Evolutionary conservation across 768 basidiomycete species (phyloP).

Genomic region (Pisolithus sp.): DNA sequence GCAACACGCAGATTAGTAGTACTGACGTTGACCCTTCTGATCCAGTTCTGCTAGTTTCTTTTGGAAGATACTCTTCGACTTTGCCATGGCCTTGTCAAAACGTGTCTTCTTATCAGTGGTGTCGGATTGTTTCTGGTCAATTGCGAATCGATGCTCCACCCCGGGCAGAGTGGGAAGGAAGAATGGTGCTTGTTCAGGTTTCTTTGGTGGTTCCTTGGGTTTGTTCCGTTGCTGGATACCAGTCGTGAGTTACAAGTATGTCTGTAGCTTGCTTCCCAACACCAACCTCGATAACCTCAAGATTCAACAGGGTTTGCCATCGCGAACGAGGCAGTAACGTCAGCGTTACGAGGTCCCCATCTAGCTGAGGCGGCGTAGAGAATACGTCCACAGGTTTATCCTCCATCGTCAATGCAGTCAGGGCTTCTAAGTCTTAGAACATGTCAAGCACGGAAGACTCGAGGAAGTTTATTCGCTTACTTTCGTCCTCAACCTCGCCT

Average conservation of each 20-base stretch:
- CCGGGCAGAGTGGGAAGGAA: constrained; percentile 92
- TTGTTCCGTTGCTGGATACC: constrained; percentile 79
- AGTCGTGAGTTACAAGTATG: not conserved
- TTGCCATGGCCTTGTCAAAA: constrained; percentile 46
- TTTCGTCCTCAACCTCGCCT: constrained; percentile 73
- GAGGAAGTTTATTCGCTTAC: constrained; percentile 33
- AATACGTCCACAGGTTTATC: constrained; percentile 65
- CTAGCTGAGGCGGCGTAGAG: constrained; percentile 82
- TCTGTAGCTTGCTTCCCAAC: not conserved
- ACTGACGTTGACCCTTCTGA: constrained; percentile 63
- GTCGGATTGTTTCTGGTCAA: constrained; percentile 36
- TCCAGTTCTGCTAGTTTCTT: constrained; percentile 55
- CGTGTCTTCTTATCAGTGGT: constrained; percentile 39
- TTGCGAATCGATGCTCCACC: constrained; percentile 74
- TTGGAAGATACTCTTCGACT: constrained; percentile 63
- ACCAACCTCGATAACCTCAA: constrained; percentile 86
- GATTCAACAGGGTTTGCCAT: constrained; percentile 96
- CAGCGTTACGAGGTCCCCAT: constrained; percentile 87
- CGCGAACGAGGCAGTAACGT: constrained; percentile 86
- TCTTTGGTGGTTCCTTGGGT: constrained; percentile 92
- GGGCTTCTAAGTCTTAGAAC: constrained; percentile 56
- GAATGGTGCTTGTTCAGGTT: constrained; percentile 93
- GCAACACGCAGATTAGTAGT: not conserved
- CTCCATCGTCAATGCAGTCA: constrained; percentile 56
- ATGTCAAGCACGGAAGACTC: constrained; percentile 5